Percentiles rank a stretch among this genome's conserved stretches.
These are phyloP conservation scores for Fusarium nelsonii DNA, from an alignment of 2,329 filamentous ascomycete genomes.

Conservation along the genomic window DNA sequence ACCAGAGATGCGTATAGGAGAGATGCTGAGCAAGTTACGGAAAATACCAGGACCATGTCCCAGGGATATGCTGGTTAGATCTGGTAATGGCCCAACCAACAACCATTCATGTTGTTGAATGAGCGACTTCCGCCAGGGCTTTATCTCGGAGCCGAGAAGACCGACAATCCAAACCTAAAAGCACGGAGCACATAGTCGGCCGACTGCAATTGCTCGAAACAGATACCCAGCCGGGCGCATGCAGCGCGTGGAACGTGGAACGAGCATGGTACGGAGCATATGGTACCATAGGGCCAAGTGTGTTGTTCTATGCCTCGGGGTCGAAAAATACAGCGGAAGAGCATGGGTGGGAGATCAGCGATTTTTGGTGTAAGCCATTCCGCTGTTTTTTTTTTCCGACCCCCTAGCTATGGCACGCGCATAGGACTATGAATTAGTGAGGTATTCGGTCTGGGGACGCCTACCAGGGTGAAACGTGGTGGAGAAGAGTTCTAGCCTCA, in stretches of 20 bases:
- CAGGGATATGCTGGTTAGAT: slow-evolving; percentile 15
- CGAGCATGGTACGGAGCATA: slow-evolving; percentile 32
- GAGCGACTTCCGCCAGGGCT: slow-evolving; percentile 4
- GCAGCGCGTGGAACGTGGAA: slow-evolving; percentile 34
- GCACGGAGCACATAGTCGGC: slow-evolving; percentile 39
- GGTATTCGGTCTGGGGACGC: slow-evolving; percentile 34
- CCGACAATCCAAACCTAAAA: slow-evolving; percentile 25
- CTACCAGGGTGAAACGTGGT: slow-evolving; percentile 34
- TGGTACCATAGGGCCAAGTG: slow-evolving; percentile 22
- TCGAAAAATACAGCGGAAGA: too few species aligned
- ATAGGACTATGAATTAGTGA: slow-evolving; percentile 15
- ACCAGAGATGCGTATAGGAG: slow-evolving; percentile 1
- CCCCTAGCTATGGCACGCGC: too few species aligned
- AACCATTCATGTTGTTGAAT: background rate
- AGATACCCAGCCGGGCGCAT: slow-evolving; percentile 25
- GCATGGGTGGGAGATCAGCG: too few species aligned
- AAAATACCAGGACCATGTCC: slow-evolving; percentile 7
- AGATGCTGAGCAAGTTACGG: slow-evolving; percentile 5
- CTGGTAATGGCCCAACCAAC: slow-evolving; percentile 3
- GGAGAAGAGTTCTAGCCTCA: slow-evolving; percentile 34
- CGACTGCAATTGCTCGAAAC: slow-evolving; percentile 34
- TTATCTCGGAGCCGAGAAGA: slow-evolving; percentile 44
- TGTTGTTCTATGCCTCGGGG: too few species aligned
- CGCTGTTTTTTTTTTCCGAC: too few species aligned
- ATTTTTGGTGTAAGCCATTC: too few species aligned